Evolutionary conservation across 2,329 filamentous ascomycete species (phyloP), one percentile per base, ranked within the genome.

Genomic region (Spiromastix sp.): DNA sequence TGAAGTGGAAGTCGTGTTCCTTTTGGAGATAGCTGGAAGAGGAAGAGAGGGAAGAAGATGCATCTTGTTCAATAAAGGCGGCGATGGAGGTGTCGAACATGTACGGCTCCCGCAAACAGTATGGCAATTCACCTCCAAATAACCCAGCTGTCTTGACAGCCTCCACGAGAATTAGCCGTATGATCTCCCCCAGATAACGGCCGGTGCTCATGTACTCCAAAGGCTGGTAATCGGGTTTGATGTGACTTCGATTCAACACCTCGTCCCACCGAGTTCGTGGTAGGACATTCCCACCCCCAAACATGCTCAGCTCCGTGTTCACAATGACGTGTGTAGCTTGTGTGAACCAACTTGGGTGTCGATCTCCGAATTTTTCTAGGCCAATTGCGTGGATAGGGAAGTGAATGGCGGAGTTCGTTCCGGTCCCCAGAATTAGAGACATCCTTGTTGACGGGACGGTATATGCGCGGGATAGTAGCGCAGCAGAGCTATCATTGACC

Each of bases 281-380:
- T 24, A 77, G 61, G 18, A 77, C 63, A 15, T 67, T 60, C 20
- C 59, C 58, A 39, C 73, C 68, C 31, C 71, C 76, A 43, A 78
- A 78, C 74, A 79, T 78, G 59, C 74, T 77, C 46, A 78, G 60
- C 49, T 80, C 76, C 5, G 71, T 79, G 50, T 80, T 80, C 47
- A 78, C 67, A 34, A 79, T 70, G 20, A 79, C 75, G 40, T 74
- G 67, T 19, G 68, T 63, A n/a, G 74, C 72, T 26, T 66, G 60
- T 18, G 67, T 61, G 38, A 71, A 66, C 72, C 72, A 77, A 25
- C 62, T 63, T 11, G 66, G 56, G 1, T 72, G 66, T 32, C 75
- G 64, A 18, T 52, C 48, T 19, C 71, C 72, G 50, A 74, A 77
- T 44, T 79, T 79, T 33, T 63, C 57, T 12, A 52, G 48, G 3